Evolutionary conservation across 202 grass and related monocot species (phyloP), one percentile per base, ranked within the genome.

Genomic region (Panicum virgatum): DNA sequence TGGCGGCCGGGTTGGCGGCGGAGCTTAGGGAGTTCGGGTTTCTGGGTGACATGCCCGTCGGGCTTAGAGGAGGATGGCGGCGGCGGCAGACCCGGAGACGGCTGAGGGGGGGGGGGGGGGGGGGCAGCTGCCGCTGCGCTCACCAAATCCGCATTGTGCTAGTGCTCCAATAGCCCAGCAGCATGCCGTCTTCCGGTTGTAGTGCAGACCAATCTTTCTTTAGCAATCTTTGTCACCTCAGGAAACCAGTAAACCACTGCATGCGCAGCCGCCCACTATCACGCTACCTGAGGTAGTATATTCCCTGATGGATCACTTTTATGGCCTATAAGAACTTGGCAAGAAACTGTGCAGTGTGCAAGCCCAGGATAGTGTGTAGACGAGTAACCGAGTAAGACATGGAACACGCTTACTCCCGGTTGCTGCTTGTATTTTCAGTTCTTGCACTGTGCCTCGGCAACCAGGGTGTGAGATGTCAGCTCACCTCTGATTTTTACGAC

Each of bases 401-500:
- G 85, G 79, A 82, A 44, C 4, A 72, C 56, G 56, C 56, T 47
- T 68, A 29, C 79, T 15, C 30, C 58, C 60, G 57, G 18, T 47
- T 77, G 57, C 37, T 78, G 27, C 66, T 88, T 22, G 80, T 48
- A 37, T 83, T 58, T 15, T 73, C 48, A 27, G 42, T 42, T 47
- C 42, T 90, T 71, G 22, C 39, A 3, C 19, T 91, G 38, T 77
- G 84, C 22, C 40, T 69, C 5, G 44, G 39, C 26, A 64, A 10
- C 52, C 36, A 0, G 34, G 73, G 42, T 1, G 81, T 19, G 2
- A 79, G 61, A 43, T 57, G 77, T 7, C 62, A 89, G 64, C 65
- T 92, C 34, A 82, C 65, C 2, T 2, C n/a, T 6, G 27, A 85
- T 52, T 92, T 85, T 46, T 92, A 92, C 1, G 38, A 60, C 6